Base-by-base conservation (phyloP, 2,329 filamentous ascomycete species). In the Pestalotiopsis sp. region DNA sequence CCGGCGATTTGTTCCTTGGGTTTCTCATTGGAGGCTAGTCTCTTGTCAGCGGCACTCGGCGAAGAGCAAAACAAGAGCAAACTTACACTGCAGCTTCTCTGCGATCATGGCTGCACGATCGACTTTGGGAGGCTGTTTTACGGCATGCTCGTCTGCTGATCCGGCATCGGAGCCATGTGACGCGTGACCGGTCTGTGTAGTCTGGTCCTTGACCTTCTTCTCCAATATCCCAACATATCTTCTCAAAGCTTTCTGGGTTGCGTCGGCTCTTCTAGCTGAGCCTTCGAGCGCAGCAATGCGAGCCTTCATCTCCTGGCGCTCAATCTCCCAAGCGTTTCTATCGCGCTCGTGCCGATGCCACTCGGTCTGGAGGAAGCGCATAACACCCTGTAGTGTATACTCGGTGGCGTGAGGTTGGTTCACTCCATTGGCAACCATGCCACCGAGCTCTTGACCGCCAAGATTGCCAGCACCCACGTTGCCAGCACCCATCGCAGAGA, bases 261-360 rank as follows among this genome's bases (percentile, higher is more conserved):
- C 92, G 81, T 97, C 96, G 65, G 93, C 92, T 73, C 95, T 94
- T 72, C 95, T 88, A 39, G 92, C 89, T 74, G 97, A 94, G 67
- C 96, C 96, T 82, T 99, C 96, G 72, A 98, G 89, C 76, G 93
- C 92, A 65, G 95, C 95, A 83, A 99, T 98, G 77, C 97, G 91
- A 74, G 94, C 94, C 85, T 97, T 97, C 96, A 99, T 98, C 84
- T 99, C 96, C 76, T 97, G 96, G 78, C 94, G 92, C 82, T 99
- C 96, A 79, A 99, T 99, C 82, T 99, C 96, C 96, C 96, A 99
- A 49, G 94, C 92, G 83, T 99, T 99, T 76, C 96, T 91, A 79
- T 98, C 96, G 82, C 96, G 93, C 83, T 99, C 96, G 81, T 99
- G 95, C 74, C 94, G 92, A 82, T 99, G 96, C 96, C 96, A 99